A percentile compares a stretch with the other conserved stretches of the same genome.
Conservation (phyloP, 305 asterid species). For the Solanum hybrid region DNA sequence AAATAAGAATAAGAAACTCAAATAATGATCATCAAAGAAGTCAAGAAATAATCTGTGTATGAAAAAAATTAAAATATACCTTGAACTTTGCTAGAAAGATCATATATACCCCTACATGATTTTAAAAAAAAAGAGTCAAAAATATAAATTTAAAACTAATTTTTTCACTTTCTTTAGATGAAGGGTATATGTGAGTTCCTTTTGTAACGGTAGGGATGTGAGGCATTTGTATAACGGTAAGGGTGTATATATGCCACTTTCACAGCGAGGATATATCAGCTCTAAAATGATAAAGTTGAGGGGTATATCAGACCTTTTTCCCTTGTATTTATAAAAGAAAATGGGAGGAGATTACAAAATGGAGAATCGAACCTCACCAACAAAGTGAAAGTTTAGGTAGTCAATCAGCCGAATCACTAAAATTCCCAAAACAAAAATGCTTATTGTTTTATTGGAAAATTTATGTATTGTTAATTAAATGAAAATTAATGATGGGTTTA, state of each 20-base stretch:
- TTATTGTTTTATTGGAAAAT: no score
- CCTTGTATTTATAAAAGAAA: neutral
- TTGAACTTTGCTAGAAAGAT: neutral
- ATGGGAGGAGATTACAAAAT: neutral
- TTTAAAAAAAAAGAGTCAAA: neutral
- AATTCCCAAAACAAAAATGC: no score
- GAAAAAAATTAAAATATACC: neutral
- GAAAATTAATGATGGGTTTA: neutral
- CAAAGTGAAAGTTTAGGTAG: neutral
- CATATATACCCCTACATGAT: neutral
- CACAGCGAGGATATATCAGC: neutral
- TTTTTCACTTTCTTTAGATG: neutral
- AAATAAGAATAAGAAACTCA: neutral
- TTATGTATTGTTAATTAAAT: neutral
- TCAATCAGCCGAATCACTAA: neutral
- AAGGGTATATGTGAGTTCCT: neutral
- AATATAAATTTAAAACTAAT: no score
- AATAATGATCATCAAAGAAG: neutral
- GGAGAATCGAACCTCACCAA: neutral
- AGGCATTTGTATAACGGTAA: neutral
- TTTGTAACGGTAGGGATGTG: neutral
- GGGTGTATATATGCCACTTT: neutral
- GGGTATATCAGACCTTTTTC: neutral
- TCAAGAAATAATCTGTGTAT: neutral
- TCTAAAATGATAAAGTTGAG: neutral